phyloP scores from a whole-genome alignment of 495 filamentous ascomycete genomes.

The Beverwykella pulmonaria region DNA sequence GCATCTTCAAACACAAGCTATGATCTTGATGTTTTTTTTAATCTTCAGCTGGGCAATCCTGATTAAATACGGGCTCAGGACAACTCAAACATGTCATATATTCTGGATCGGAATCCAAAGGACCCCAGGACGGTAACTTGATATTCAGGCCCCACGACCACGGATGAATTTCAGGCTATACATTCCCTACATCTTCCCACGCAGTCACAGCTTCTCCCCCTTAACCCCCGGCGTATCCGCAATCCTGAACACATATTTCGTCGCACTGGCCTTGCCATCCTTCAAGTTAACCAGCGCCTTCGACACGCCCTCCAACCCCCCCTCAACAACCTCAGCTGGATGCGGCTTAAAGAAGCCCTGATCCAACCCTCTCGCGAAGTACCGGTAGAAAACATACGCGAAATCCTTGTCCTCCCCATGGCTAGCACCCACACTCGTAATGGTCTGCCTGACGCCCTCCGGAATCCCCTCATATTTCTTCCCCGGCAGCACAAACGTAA shows the following conservation, averaged over 20 bases:
- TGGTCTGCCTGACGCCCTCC: constrained; percentile 29
- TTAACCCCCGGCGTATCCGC: constrained; percentile 57
- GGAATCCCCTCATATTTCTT: constrained; percentile 41
- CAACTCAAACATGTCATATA: too few species aligned
- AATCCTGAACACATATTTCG: constrained; percentile 72
- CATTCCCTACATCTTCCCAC: background rate
- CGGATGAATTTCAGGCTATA: too few species aligned
- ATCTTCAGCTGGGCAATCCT: too few species aligned
- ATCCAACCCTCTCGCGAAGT: constrained; percentile 55
- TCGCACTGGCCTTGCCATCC: constrained; percentile 64
- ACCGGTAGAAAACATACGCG: constrained; percentile 58
- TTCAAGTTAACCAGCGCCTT: constrained; percentile 58
- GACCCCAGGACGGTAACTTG: too few species aligned
- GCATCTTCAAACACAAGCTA: too few species aligned
- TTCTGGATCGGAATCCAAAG: too few species aligned
- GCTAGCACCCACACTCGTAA: constrained; percentile 54
- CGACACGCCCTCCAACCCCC: constrained; percentile 60
- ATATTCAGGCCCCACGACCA: too few species aligned
- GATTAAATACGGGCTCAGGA: too few species aligned
- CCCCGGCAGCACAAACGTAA: constrained; percentile 59
- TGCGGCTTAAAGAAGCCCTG: constrained; percentile 67
- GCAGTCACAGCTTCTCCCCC: background rate
- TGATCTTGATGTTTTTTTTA: too few species aligned
- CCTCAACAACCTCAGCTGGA: constrained; percentile 61
- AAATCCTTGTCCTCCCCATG: constrained; percentile 59